These are phyloP conservation scores for Rhizopus delemar DNA, from an alignment of 371 early-diverging fungal species.

Conservation along the genomic window DNA sequence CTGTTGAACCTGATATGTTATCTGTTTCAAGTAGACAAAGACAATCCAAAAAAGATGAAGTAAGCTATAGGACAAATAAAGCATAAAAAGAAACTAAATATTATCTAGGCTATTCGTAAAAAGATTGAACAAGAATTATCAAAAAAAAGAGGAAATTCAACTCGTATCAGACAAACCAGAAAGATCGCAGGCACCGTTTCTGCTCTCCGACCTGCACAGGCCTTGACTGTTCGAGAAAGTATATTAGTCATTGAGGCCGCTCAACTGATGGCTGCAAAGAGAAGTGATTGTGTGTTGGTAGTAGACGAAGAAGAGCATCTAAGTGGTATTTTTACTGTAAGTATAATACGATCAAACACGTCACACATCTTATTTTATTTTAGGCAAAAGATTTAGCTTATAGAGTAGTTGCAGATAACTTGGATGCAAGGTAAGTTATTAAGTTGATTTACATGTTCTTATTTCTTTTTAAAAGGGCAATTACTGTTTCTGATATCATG, in stretches of 20 bases:
- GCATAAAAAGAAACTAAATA: not conserved
- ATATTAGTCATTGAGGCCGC: slow-evolving; percentile 90
- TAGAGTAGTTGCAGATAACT: slow-evolving; percentile 47
- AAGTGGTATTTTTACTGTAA: slow-evolving; percentile 90
- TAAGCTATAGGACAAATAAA: not conserved
- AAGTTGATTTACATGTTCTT: not conserved
- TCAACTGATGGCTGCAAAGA: slow-evolving; percentile 96
- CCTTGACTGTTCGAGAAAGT: slow-evolving; percentile 87
- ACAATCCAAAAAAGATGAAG: slow-evolving; percentile 28
- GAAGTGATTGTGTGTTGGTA: slow-evolving; percentile 92
- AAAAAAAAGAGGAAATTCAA: slow-evolving; percentile 58
- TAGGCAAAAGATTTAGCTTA: slow-evolving; percentile 55
- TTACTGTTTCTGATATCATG: slow-evolving; percentile 86
- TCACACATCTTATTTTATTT: slow-evolving; percentile 4
- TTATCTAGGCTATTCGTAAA: slow-evolving; percentile 56
- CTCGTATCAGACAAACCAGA: slow-evolving; percentile 34
- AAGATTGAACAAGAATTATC: slow-evolving; percentile 73
- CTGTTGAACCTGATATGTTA: slow-evolving; percentile 10
- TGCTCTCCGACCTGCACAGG: slow-evolving; percentile 81
- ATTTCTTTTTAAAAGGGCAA: slow-evolving; percentile 35
- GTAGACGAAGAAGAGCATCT: slow-evolving; percentile 91
- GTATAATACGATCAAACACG: not conserved
- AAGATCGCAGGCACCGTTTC: slow-evolving; percentile 83
- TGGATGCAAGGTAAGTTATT: slow-evolving; percentile 36
- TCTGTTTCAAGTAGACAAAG: slow-evolving; percentile 24